phyloP scores from a whole-genome alignment of 768 basidiomycete genomes.

The Pleurotus pulmonarius region DNA sequence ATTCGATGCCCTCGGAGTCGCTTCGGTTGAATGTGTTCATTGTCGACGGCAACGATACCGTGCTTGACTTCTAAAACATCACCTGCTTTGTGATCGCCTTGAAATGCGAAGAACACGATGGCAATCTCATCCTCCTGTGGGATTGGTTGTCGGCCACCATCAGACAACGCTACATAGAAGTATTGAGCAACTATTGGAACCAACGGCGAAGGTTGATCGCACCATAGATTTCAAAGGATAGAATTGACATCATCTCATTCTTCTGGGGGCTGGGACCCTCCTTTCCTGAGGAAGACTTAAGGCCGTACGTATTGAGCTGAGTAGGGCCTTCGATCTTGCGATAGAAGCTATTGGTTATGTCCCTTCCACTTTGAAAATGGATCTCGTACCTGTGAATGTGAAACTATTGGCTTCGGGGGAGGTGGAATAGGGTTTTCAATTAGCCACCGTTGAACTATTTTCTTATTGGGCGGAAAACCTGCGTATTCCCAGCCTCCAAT shows the following conservation, averaged over 20 bases:
- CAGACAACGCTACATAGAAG: slow-evolving; percentile 26
- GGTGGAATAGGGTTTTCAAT: slow-evolving; percentile 12
- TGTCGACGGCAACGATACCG: slow-evolving; percentile 55
- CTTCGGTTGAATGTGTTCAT: slow-evolving; percentile 31
- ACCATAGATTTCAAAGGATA: slow-evolving; percentile 89
- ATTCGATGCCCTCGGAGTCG: slow-evolving; percentile 41
- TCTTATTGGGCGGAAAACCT: slow-evolving; percentile 58
- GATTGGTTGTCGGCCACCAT: slow-evolving; percentile 57
- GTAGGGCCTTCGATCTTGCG: slow-evolving; percentile 68
- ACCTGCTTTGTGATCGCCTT: slow-evolving; percentile 32
- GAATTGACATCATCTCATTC: slow-evolving; percentile 76
- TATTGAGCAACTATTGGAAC: neutral
- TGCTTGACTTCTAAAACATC: slow-evolving; percentile 20
- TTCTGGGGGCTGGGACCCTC: slow-evolving; percentile 17
- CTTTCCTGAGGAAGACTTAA: slow-evolving; percentile 50
- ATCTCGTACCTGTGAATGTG: slow-evolving; percentile 49
- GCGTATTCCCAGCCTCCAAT: slow-evolving; percentile 82
- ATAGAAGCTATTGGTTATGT: neutral
- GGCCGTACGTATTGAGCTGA: slow-evolving; percentile 66
- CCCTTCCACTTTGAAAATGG: neutral
- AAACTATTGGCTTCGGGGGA: slow-evolving; percentile 13
- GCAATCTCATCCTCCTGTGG: slow-evolving; percentile 61
- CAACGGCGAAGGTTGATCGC: slow-evolving; percentile 16
- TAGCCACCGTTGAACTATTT: slow-evolving; percentile 56
- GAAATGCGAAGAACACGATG: slow-evolving; percentile 73